Evolutionary conservation across 768 basidiomycete genomes (phyloP), one percentile per base, ranked within the genome.

Genomic region (Daedaleopsis sinensis): DNA sequence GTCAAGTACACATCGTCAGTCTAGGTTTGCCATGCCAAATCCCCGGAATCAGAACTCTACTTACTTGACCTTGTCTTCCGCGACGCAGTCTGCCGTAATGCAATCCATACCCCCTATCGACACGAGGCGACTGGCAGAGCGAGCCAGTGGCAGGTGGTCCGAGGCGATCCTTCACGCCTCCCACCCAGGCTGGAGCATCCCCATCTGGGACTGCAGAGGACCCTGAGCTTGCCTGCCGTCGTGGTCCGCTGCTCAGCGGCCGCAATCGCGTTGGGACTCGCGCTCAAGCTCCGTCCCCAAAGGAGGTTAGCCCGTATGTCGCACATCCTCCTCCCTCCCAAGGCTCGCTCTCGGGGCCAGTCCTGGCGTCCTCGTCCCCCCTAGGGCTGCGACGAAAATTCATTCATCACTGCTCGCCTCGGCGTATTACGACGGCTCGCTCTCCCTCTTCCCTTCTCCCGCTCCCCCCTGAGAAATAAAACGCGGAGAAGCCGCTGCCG

Each of bases 271-370:
- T 11, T 23, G 43, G 44, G 42, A 11, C 16, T 12, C 47, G 16
- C 16, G 23, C 36, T 15, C 57, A 19, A 58, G n/a, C 43, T 52
- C 58, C 58, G 58, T 52, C 42, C 39, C 58, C 58, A 52, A 52
- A 46, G 51, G 24, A 47, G 24, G 58, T 18, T 52, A 43, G 50
- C 39, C 19, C 42, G 3, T 12, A 42, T 13, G 11, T 13, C 39
- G 32, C 37, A 43, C 51, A 46, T 39, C 43, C 18, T 52, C 43
- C 32, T n/a, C 18, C 37, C 32, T 8, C 52, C 18, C 19, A 1
- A 23, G 18, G 43, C 32, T 27, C 19, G 6, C 13, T 32, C 6
- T 32, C 18, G 18, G 23, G 13, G 23, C 18, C 5, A 24, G 11
- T n/a, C 23, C 9, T 5, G 13, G 7, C 1, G 52, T 12, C 1